Evolutionary conservation across 257 asterid species (phyloP).

Genomic region (Perilla frutescens): DNA sequence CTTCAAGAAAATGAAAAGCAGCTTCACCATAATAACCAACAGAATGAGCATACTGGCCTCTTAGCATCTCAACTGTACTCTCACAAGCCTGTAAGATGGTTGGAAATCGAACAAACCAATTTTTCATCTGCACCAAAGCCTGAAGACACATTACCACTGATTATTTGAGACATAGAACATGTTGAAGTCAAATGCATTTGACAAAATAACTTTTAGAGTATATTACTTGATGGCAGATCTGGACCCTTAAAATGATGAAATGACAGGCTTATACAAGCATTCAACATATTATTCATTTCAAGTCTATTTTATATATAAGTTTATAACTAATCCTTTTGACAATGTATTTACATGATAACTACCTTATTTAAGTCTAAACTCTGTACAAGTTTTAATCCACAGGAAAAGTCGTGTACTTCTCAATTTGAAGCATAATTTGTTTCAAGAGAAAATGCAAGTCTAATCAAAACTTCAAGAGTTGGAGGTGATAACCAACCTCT

Average conservation of each 20-base stretch:
- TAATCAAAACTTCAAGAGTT: constrained; percentile 23
- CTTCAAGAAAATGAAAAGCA: constrained; percentile 86
- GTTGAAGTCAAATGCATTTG: not conserved
- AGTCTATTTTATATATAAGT: constrained; percentile 18
- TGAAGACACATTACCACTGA: constrained; percentile 41
- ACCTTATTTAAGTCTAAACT: constrained; percentile 23
- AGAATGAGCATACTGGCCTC: constrained; percentile 97
- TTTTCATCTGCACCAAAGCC: constrained; percentile 94
- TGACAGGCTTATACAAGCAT: constrained; percentile 9
- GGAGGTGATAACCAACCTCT: constrained; percentile 62
- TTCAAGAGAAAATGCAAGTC: constrained; percentile 16
- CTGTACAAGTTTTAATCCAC: constrained; percentile 16
- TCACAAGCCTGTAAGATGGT: constrained; percentile 95
- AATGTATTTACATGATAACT: not conserved
- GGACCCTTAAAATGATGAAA: not conserved
- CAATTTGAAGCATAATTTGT: constrained; percentile 22
- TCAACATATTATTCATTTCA: constrained; percentile 22
- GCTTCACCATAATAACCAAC: constrained; percentile 89
- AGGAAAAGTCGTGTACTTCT: constrained; percentile 1
- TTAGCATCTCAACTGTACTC: constrained; percentile 82
- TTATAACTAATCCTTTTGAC: not conserved
- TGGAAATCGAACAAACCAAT: constrained; percentile 85
- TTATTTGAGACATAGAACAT: not conserved
- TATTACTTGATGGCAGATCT: constrained; percentile 1
- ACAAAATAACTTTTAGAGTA: constrained; percentile 17